Evolutionary conservation across 2,329 filamentous ascomycete genomes (phyloP).

Genomic region (Claviceps humidiphila): DNA sequence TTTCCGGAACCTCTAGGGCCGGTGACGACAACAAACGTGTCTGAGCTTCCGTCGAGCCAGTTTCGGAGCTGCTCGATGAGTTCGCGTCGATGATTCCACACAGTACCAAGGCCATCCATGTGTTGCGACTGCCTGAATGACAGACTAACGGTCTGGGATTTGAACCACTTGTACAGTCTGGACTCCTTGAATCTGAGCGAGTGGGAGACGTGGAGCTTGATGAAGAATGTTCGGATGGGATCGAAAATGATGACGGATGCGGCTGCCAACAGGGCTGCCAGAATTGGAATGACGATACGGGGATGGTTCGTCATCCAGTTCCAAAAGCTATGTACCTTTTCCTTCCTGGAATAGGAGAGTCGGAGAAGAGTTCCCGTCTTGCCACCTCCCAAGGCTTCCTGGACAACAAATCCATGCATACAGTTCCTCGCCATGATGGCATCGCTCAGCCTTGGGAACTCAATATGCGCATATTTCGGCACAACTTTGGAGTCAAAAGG

Average conservation of each 20-base stretch:
- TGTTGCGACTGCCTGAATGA: constrained; percentile 48
- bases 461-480: constrained; percentile 67
- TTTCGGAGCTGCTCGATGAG: constrained; percentile 71
- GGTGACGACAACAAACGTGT: constrained; percentile 89
- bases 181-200: constrained; percentile 64
- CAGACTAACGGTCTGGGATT: constrained; percentile 47
- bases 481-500: constrained; percentile 74
- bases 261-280: constrained; percentile 70
- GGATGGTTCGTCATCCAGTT: constrained; percentile 83
- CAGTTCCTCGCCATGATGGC: constrained; percentile 87
- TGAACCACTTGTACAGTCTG: constrained; percentile 67
- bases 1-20: constrained; percentile 88
- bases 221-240: constrained; percentile 84
- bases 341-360: constrained; percentile 69
- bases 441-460: constrained; percentile 60
- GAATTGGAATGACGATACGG: constrained; percentile 68
- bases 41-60: constrained; percentile 77
- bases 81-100: constrained; percentile 77
- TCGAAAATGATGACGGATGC: constrained; percentile 85
- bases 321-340: constrained; percentile 66
- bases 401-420: constrained; percentile 69
- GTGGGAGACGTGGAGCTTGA: constrained; percentile 74
- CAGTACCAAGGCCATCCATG: constrained; percentile 58
- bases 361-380: constrained; percentile 64
- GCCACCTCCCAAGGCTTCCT: constrained; percentile 58